Conservation (phyloP, 768 basidiomycete species). For the Pleurotus salmoneostramineus region DNA sequence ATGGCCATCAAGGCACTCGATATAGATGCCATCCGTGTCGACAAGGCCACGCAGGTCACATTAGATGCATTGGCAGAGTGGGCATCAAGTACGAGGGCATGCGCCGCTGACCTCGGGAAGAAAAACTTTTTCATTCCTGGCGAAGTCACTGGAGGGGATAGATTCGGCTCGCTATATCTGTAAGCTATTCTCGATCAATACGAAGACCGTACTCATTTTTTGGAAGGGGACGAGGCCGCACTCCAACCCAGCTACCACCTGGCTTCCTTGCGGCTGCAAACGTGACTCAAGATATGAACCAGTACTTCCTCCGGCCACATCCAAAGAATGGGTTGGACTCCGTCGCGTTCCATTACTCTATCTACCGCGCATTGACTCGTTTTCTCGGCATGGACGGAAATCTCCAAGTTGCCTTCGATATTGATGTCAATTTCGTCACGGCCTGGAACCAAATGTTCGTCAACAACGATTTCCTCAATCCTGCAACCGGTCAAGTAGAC, state of each 20-base stretch:
- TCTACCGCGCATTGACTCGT: constrained; percentile 80
- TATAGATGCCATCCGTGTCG: constrained; percentile 92
- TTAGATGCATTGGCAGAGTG: constrained; percentile 77
- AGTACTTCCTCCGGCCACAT: constrained; percentile 77
- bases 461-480: constrained; percentile 82
- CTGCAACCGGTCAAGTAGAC: constrained; percentile 60
- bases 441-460: constrained; percentile 94
- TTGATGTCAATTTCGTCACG: constrained; percentile 77
- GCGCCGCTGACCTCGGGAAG: constrained; percentile 72
- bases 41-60: constrained; percentile 91
- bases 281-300: constrained; percentile 50
- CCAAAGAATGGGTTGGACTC: constrained; percentile 63
- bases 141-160: constrained; percentile 93
- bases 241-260: constrained; percentile 62
- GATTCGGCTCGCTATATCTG: constrained; percentile 85
- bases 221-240: constrained; percentile 82
- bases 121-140: constrained; percentile 88
- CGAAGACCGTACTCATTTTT: neutral
- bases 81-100: constrained; percentile 69
- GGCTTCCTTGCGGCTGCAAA: constrained; percentile 70
- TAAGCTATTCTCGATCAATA: constrained; percentile 28
- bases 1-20: constrained; percentile 86
- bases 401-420: constrained; percentile 84
- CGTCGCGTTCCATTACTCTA: constrained; percentile 92
- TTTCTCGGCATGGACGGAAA: constrained; percentile 98